Base-by-base conservation (phyloP, 352 stramenopile genomes). In the Phytophthora litchii region DNA sequence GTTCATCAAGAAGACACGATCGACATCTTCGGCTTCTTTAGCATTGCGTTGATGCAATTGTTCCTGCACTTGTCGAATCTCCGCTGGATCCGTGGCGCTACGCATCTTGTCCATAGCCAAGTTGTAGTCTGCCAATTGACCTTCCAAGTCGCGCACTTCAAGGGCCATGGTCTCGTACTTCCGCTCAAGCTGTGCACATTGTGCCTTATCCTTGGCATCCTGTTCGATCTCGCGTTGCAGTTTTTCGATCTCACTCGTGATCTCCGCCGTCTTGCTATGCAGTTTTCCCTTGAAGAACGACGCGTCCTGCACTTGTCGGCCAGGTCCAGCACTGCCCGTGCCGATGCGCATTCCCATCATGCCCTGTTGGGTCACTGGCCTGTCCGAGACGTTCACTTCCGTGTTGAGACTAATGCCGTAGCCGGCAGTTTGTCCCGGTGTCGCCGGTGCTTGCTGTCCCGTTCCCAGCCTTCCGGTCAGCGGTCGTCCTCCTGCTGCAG, bases 111-210 rank as follows among this genome's bases (percentile, higher is more conserved):
- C 91, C 80, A 97, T 96, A 17, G 92, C 92, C 19, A 97, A 72
- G 64, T 97, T 98, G 61, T 97, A 97, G 71, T 98, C 92, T 0
- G 91, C 91, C 14, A 98, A 70, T 40, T 93, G 90, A 2, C 92
- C 92, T 68, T 98, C 90, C n/a, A 97, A 56, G 37, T 89, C 75
- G 20, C 91, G 81, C 38, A 96, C 88, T 48, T 89, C 71, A 37
- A 72, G 44, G 5, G 78, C 78, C 37, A 92, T 67, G 34, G 67
- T 72, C 76, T 92, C 80, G 63, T 92, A 92, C 56, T 89, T 89
- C 21, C 81, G 78, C 53, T 92, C 82, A 1, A 92, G 60, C 60
- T 90, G 84, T 17, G 92, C 88, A 55, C 96, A 97, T 66, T 94
- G 89, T n/a, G 75, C 81, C 64, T 97, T 94, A 48, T 97, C 80